These are phyloP conservation scores for Pseudogymnoascus destructans DNA, from an alignment of 2,329 filamentous ascomycete genomes.

Conservation along the genomic window DNA sequence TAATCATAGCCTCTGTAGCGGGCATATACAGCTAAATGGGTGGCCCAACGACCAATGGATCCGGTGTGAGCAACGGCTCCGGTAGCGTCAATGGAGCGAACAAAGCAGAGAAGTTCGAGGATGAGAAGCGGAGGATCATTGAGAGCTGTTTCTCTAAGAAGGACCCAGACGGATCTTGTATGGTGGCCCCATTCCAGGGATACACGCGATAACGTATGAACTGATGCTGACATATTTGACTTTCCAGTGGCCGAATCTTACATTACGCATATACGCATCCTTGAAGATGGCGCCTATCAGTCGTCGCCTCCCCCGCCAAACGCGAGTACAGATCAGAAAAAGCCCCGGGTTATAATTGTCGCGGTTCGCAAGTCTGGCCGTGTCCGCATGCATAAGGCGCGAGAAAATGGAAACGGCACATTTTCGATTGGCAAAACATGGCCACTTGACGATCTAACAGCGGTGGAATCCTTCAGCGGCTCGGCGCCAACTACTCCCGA, in stretches of 20 bases:
- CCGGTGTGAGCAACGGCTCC: constrained; percentile 23
- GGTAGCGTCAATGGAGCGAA: constrained; percentile 14
- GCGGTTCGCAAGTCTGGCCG: constrained; percentile 84
- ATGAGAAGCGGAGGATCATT: constrained; percentile 89
- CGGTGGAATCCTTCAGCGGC: constrained; percentile 70
- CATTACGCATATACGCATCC: constrained; percentile 90
- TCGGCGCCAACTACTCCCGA: constrained; percentile 43
- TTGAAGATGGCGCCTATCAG: constrained; percentile 73
- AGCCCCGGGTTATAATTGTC: constrained; percentile 82
- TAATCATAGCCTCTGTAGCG: neutral
- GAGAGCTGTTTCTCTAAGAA: constrained; percentile 89
- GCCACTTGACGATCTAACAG: constrained; percentile 80
- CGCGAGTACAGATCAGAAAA: constrained; percentile 62
- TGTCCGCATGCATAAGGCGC: constrained; percentile 91
- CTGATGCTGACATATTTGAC: constrained; percentile 17
- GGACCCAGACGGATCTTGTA: constrained; percentile 76
- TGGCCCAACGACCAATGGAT: constrained; percentile 23
- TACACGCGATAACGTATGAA: neutral
- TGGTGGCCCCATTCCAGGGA: constrained; percentile 28
- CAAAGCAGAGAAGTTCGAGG: constrained; percentile 70
- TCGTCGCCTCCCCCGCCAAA: constrained; percentile 74
- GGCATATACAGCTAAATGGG: constrained; percentile 25
- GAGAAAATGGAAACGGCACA: constrained; percentile 84
- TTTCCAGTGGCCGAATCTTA: constrained; percentile 71
- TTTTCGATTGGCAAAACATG: constrained; percentile 98